Evolutionary conservation across 1,139 yeast genomes (phyloP), one percentile per base, ranked within the genome.

Genomic region (Yamadazyma spencermartinsiae): DNA sequence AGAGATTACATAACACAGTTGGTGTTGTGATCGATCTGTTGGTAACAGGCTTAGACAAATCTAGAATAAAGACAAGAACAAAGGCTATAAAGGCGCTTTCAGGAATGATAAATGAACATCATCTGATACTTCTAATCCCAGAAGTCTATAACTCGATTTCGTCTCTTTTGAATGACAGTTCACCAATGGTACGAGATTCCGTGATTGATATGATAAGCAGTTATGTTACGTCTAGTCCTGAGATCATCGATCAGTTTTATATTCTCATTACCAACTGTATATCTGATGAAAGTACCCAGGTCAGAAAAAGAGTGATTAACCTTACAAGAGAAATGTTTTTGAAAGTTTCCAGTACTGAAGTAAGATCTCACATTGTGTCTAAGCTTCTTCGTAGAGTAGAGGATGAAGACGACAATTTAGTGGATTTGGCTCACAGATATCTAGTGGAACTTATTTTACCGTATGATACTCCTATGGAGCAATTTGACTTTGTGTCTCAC

Each of bases 131-230:
- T 1, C 61, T 75, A 1, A 15, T 14, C 4, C 71, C 78, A 0
- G 61, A 64, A 17, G 73, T 86, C 4, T 80, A 74, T 45, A 64
- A 63, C 7, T 69, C 84, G 0, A 64, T 87, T 4, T 65, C 80
- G 1, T 63, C 60, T 8, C 62, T 81, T 36, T 60, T 87, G 27
- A 60, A 55, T 4, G 92, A 86, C 47, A 54, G 69, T 1, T 84
- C 90, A 1, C 79, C 95, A 0, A 72, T 82, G 38, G 92, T 87
- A 0, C 71, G 89, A 43, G 90, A 84, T 52, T 86, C 95, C 0
- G 81, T 82, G 2, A 63, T 87, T 19, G 95, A 86, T 33, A 67
- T 88, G 36, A 61, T 86, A 20, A 73, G 76, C 11, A 72, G 73
- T 37, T 80, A 76, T 44, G 54, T 83, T 34, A 49, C 57, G 2